These are phyloP conservation scores for Penicillium argentinense DNA, from an alignment of 495 filamentous ascomycete genomes.

Conservation along the genomic window DNA sequence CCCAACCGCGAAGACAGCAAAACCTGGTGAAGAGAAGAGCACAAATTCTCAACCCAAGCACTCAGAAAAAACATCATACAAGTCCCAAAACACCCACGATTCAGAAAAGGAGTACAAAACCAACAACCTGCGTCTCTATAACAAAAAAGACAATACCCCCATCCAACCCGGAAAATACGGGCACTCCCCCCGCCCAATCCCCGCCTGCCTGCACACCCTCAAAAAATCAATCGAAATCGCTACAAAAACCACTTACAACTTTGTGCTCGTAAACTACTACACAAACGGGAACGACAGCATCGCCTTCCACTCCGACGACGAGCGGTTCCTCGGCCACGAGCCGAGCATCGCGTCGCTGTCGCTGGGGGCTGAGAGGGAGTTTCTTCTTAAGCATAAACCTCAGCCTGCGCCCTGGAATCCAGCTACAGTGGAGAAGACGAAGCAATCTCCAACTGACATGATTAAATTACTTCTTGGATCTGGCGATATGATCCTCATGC, in stretches of 20 bases:
- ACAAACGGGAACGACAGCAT: conserved; percentile 68
- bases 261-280: conserved; percentile 78
- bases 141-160: conserved; percentile 39
- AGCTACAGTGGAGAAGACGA: not conserved
- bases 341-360: conserved; percentile 72
- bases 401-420: conserved; percentile 1
- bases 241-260: conserved; percentile 62
- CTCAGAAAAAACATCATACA: no score
- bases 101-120: not conserved
- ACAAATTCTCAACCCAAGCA: not conserved
- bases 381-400: conserved; percentile 70
- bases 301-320: conserved; percentile 73
- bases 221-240: conserved; percentile 55
- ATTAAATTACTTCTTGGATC: conserved; percentile 60
- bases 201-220: conserved; percentile 60
- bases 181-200: conserved; percentile 63
- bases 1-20: conserved; percentile 32
- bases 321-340: conserved; percentile 64
- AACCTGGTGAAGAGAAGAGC: conserved; percentile 22
- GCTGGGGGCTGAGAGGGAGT: conserved; percentile 64
- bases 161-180: conserved; percentile 50
- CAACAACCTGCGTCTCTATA: not conserved
- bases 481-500: conserved; percentile 76
- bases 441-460: no score
- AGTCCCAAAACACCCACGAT: not conserved